Evolutionary conservation across 177 flowering plant species (phyloP).

Genomic region (Vitis hybrid): DNA sequence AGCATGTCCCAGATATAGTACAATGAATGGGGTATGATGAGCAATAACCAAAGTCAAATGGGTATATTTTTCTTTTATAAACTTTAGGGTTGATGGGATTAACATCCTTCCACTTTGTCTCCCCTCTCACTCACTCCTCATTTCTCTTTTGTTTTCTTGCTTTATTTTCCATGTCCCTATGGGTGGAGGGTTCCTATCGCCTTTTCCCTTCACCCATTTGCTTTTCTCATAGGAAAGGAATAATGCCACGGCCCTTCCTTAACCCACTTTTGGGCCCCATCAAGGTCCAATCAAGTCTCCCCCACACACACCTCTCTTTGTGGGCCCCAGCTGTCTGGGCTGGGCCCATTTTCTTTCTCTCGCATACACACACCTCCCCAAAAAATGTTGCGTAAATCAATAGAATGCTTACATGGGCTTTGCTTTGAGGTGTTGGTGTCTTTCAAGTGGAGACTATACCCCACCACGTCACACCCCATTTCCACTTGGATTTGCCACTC

Average conservation of each 20-base stretch:
- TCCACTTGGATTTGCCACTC: constrained; percentile 7
- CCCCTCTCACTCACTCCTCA: neutral
- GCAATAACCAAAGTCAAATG: constrained; percentile 44
- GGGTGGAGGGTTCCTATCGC: constrained; percentile 51
- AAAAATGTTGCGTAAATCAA: constrained; percentile 45
- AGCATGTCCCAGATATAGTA: constrained; percentile 5
- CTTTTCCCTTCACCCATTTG: constrained; percentile 40
- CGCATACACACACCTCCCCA: neutral
- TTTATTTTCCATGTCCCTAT: constrained; percentile 19
- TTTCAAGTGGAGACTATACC: constrained; percentile 47
- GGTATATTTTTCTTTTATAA: constrained; percentile 21
- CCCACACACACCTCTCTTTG: neutral
- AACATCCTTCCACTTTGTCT: constrained; percentile 39
- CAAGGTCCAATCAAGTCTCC: constrained; percentile 23
- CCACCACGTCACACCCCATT: constrained; percentile 31
- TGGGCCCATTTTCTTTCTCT: constrained; percentile 12
- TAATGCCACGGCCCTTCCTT: constrained; percentile 34
- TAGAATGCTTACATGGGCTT: constrained; percentile 36
- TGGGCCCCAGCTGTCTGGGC: constrained; percentile 41
- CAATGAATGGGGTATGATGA: constrained; percentile 42
- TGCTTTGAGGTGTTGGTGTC: constrained; percentile 42
- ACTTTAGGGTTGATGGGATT: constrained; percentile 24
- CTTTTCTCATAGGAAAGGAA: constrained; percentile 55
- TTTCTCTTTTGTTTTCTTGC: neutral
- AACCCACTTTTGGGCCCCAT: constrained; percentile 38